Percentiles rank a stretch among this genome's conserved stretches.
Conservation (phyloP, 169 alveolate species). For the Plasmodium yoelii region DNA sequence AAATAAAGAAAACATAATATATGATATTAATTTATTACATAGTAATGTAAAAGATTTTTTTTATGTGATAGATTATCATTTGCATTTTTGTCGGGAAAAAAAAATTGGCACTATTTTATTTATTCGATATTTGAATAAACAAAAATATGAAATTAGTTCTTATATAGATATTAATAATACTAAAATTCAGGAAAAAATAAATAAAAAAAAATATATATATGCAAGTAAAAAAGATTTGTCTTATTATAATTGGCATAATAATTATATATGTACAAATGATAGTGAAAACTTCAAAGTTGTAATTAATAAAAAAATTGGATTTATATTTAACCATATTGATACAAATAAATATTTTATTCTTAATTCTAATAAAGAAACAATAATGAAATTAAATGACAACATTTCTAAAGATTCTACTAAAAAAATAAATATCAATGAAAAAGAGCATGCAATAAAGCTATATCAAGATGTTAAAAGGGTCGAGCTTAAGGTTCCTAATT, state of each 20-base stretch:
- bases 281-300: constrained; percentile 56
- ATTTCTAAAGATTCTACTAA: constrained; percentile 4
- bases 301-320: constrained; percentile 55
- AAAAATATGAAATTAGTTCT: constrained; percentile 57
- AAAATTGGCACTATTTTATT: constrained; percentile 56
- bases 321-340: constrained; percentile 41
- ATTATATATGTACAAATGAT: constrained; percentile 54
- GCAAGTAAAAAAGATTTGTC: constrained; percentile 64
- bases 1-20: constrained; percentile 15
- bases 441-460: constrained; percentile 22
- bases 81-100: constrained; percentile 56
- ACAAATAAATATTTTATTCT: constrained; percentile 40
- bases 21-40: constrained; percentile 47
- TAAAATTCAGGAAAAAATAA: constrained; percentile 40
- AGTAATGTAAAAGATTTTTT: constrained; percentile 39
- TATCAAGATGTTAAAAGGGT: constrained; percentile 21
- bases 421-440: background rate
- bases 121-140: constrained; percentile 60
- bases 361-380: constrained; percentile 16
- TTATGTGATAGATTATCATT: constrained; percentile 35
- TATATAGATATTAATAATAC: constrained; percentile 53
- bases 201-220: constrained; percentile 42
- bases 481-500: constrained; percentile 38
- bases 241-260: constrained; percentile 66
- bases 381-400: constrained; percentile 52